Evolutionary conservation across 1,284 basidiomycete genomes (phyloP).

Genomic region (Trichosporon asahii): DNA sequence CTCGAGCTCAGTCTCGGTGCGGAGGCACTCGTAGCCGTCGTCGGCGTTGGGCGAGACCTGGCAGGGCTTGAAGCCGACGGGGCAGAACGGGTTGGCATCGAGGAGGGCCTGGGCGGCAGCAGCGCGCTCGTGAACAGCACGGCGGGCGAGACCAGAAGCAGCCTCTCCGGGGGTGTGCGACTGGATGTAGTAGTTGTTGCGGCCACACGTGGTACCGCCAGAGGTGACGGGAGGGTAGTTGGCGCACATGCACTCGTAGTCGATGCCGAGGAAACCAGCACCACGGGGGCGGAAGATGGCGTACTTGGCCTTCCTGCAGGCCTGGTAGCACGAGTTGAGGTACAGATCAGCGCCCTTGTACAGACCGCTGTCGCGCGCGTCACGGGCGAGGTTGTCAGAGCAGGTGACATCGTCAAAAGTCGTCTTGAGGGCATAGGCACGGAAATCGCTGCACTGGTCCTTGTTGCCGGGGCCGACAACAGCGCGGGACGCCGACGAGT

Average conservation of each 20-base stretch:
- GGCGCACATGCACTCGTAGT: neutral
- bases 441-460: neutral
- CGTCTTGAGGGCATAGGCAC: neutral
- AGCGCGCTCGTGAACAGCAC: neutral
- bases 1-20: slow-evolving; percentile 26
- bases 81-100: slow-evolving; percentile 4
- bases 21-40: slow-evolving; percentile 24
- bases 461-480: neutral
- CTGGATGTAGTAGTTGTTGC: slow-evolving; percentile 1
- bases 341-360: neutral
- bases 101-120: neutral
- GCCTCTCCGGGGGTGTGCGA: neutral
- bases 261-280: neutral
- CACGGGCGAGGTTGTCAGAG: neutral
- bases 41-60: neutral
- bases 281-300: neutral
- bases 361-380: neutral
- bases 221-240: neutral
- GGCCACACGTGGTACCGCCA: neutral
- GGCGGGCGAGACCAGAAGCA: neutral
- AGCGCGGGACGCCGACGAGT: neutral
- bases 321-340: neutral
- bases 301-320: neutral
- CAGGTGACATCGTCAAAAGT: neutral
- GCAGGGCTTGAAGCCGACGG: slow-evolving; percentile 1